Evolutionary conservation across 164 flowering plant species (phyloP).

Genomic region (Chimonanthus salicifolius): DNA sequence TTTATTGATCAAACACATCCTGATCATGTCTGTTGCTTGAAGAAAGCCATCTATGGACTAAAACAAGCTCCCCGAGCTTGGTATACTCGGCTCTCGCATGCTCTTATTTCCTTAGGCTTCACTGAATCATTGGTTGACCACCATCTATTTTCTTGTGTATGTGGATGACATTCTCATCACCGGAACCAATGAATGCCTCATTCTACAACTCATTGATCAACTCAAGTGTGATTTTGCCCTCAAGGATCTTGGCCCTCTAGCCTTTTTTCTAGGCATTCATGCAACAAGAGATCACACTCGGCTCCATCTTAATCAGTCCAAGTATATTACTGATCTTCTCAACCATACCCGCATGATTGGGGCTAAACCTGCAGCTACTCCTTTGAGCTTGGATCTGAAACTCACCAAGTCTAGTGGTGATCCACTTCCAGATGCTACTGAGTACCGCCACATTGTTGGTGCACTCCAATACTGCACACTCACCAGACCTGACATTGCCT

Average conservation of each 20-base stretch:
- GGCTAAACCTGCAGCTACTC: neutral
- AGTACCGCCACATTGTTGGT: constrained; percentile 1
- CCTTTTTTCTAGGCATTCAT: neutral
- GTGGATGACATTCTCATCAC: neutral
- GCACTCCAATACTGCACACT: constrained; percentile 1
- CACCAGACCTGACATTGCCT: neutral
- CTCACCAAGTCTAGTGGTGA: neutral
- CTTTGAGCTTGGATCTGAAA: no score
- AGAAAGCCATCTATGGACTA: no score
- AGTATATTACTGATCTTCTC: neutral
- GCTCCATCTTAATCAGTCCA: neutral
- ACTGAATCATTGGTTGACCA: neutral
- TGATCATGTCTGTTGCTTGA: no score
- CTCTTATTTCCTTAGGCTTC: neutral
- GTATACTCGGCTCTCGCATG: no score
- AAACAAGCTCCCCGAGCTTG: no score
- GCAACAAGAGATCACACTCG: neutral
- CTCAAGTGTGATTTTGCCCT: neutral
- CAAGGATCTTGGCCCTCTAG: neutral
- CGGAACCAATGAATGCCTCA: neutral
- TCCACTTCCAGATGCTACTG: neutral
- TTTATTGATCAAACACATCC: no score
- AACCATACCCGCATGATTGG: neutral
- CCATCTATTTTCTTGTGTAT: neutral
- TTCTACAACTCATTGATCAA: neutral